Evolutionary conservation across 2,329 filamentous ascomycete species (phyloP).

Genomic region (Neonectria sp.): DNA sequence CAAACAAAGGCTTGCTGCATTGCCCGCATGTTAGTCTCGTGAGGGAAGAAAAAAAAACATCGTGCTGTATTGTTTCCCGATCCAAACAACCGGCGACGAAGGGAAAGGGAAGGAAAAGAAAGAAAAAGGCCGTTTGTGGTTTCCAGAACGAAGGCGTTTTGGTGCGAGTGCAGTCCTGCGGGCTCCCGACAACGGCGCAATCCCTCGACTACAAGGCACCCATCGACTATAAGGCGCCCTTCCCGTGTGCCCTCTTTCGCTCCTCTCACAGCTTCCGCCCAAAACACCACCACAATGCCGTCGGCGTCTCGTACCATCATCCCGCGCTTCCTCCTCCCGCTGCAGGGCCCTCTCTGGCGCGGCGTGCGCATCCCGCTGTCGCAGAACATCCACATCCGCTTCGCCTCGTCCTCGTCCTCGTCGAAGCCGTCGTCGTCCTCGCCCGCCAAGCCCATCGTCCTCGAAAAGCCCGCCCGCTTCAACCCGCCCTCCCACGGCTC

Average conservation of each 20-base stretch:
- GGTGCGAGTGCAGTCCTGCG: background rate
- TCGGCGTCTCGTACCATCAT: constrained; percentile 67
- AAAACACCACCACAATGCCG: constrained; percentile 51
- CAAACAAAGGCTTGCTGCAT: constrained; percentile 8
- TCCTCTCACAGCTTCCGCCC: background rate
- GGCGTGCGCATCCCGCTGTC: constrained; percentile 54
- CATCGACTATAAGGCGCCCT: background rate
- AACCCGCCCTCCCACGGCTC: constrained; percentile 91
- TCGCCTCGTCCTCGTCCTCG: constrained; percentile 44
- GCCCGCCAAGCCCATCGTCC: constrained; percentile 73
- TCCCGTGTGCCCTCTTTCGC: background rate
- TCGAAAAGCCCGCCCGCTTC: constrained; percentile 92
- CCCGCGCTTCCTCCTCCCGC: constrained; percentile 78
- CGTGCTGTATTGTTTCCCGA: background rate
- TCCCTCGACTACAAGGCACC: background rate
- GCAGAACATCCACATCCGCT: constrained; percentile 55
- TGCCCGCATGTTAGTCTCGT: constrained; percentile 4
- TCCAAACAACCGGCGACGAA: background rate
- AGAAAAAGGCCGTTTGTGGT: background rate
- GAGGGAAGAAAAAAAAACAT: constrained; percentile 9
- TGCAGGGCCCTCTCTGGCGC: constrained; percentile 71
- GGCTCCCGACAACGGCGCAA: background rate
- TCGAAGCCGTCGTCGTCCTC: constrained; percentile 24
- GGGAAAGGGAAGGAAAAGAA: background rate
- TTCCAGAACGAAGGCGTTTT: background rate